Evolutionary conservation across 2,329 filamentous ascomycete species (phyloP), one percentile per base, ranked within the genome.

Genomic region (Dothideomycetes sp.): DNA sequence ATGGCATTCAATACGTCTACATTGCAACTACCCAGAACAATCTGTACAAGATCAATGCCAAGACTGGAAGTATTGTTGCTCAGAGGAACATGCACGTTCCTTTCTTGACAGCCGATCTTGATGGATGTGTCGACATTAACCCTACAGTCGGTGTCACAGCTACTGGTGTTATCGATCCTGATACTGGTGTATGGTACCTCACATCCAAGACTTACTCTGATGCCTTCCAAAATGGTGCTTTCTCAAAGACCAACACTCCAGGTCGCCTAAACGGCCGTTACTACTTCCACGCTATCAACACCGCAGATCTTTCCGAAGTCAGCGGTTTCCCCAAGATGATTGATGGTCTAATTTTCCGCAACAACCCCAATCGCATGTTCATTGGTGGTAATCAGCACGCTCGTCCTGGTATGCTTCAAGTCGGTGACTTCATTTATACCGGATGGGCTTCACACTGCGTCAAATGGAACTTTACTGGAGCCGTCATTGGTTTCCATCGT

Each of bases 21-120:
- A 55, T 74, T 9, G 67, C 74, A 2, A 76, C 73, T 0, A 72
- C 71, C 0, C 71, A 74, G 50, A 77, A 76, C 54, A 74, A 73
- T 36, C 53, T 76, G 5, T 74, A 75, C 53, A 75, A 73, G 46
- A 55, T 76, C 22, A 62, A 76, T 49, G 70, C 70, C 48, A 76
- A n/a, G 52, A 45, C 37, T 8, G 43, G 43, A 37, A 33, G 23
- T 15, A 41, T 45, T n/a, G 22, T 45, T 11, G 30, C 57, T 1
- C 61, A 58, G 1, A 58, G 70, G 7, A 73, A 67, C 18, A 58
- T 77, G 0, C 63, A 64, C 41, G 64, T 70, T 33, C 68, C 68
- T 6, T 71, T 71, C 47, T 49, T 70, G 33, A 59, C 63, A 11
- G 55, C 60, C 12, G 68, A 72, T 43, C 53, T 71, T 8, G 53